phyloP scores from a whole-genome alignment of 1,284 basidiomycete genomes.

The Ganoderma lingzhi region DNA sequence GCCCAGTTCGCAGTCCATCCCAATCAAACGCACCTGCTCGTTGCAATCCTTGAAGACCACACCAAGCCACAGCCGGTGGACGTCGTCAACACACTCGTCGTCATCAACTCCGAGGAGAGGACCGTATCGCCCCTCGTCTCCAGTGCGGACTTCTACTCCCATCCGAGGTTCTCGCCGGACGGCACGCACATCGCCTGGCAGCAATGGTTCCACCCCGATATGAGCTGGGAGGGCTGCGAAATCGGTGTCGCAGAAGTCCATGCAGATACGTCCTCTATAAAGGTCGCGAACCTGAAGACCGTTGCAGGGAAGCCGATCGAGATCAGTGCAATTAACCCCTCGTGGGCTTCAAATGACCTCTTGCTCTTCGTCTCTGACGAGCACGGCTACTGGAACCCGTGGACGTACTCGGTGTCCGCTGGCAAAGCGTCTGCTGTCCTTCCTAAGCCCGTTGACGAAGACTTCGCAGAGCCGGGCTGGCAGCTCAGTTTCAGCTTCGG shows the following conservation, averaged over 20 bases:
- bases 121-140: constrained; percentile 52
- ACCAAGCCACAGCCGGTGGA: constrained; percentile 62
- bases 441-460: constrained; percentile 53
- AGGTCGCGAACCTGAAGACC: constrained; percentile 43
- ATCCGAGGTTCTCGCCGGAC: constrained; percentile 72
- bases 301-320: constrained; percentile 58
- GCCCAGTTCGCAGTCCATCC: constrained; percentile 62
- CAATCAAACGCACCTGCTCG: constrained; percentile 52
- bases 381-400: constrained; percentile 78
- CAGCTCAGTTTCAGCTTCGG: constrained; percentile 58
- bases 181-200: constrained; percentile 74
- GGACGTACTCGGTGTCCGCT: constrained; percentile 52
- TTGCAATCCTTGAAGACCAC: constrained; percentile 74
- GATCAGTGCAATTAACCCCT: constrained; percentile 60
- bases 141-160: constrained; percentile 75
- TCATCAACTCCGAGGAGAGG: constrained; percentile 57
- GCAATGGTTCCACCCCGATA: constrained; percentile 81
- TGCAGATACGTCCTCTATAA: constrained; percentile 36
- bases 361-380: constrained; percentile 76
- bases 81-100: constrained; percentile 64
- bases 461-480: constrained; percentile 71
- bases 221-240: constrained; percentile 83
- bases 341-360: constrained; percentile 65
- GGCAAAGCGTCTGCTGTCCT: constrained; percentile 53
- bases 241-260: constrained; percentile 60